A percentile compares a stretch with the other conserved stretches of the same genome.
phyloP scores from a whole-genome alignment of 306 rosid species.

The Prunus davidiana region DNA sequence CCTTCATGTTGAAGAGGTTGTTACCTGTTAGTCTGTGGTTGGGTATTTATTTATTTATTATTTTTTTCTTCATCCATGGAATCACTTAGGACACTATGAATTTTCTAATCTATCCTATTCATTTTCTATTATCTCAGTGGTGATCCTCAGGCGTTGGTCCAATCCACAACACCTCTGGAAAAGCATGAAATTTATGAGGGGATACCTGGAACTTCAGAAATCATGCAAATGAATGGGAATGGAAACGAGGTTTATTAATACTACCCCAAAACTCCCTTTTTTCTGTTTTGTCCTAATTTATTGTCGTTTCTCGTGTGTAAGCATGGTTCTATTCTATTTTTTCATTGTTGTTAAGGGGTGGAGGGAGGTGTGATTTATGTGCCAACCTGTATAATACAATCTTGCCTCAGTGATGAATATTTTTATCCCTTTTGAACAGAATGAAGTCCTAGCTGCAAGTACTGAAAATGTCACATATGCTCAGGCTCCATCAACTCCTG shows the following conservation, averaged over 20 bases:
- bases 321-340: neutral
- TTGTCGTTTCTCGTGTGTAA: neutral
- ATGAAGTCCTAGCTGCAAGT: constrained; percentile 38
- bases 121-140: constrained; percentile 30
- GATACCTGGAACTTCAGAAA: constrained; percentile 35
- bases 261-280: constrained; percentile 1
- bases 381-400: neutral
- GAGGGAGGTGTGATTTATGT: neutral
- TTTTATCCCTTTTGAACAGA: constrained; percentile 40
- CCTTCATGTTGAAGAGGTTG: constrained; percentile 1
- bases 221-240: constrained; percentile 31
- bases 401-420: constrained; percentile 6
- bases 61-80: constrained; percentile 16
- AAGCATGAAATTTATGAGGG: constrained; percentile 48
- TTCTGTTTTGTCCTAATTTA: neutral
- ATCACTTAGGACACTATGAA: neutral
- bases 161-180: constrained; percentile 24
- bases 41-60: neutral
- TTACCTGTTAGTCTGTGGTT: neutral
- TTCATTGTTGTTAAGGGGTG: neutral
- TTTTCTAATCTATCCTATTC: constrained; percentile 16
- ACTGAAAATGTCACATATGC: constrained; percentile 41
- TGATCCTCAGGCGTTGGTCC: constrained; percentile 38
- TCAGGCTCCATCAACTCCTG: constrained; percentile 70
- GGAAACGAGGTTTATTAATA: constrained; percentile 37